Conservation (phyloP, 352 stramenopile genomes). For the Globisporangium camurandrum region DNA sequence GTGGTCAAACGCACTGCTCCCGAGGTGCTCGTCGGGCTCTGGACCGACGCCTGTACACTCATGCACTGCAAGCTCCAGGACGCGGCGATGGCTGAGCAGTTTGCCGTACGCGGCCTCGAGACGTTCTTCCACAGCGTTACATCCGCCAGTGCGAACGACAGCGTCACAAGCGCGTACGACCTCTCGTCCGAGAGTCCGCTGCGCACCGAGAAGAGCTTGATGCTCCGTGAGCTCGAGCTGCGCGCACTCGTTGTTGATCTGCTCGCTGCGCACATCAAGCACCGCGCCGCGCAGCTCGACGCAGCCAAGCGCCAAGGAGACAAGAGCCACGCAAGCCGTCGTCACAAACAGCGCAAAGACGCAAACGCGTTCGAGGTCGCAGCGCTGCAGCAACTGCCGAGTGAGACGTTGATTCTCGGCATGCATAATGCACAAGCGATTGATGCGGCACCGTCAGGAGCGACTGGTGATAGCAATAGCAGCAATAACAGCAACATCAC, state of each 20-base stretch:
- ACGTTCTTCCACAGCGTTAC: conserved; percentile 31
- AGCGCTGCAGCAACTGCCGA: conserved; percentile 14
- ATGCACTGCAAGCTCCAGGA: conserved; percentile 42
- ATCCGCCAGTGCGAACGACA: too few relatives aligned
- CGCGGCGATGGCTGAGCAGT: conserved; percentile 14
- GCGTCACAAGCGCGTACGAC: neutral
- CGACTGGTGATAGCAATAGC: too few relatives aligned
- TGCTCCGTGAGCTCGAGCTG: conserved; percentile 49
- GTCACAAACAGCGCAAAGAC: neutral
- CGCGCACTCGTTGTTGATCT: conserved; percentile 41
- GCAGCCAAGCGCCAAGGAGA: conserved; percentile 8
- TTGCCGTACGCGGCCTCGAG: conserved; percentile 23
- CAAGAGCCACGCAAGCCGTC: neutral
- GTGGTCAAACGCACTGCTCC: neutral
- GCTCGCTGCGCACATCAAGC: conserved; percentile 30
- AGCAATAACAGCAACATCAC: too few relatives aligned
- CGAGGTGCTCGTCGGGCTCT: conserved; percentile 32
- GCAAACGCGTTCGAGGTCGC: conserved; percentile 13
- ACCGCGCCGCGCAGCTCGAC: conserved; percentile 11
- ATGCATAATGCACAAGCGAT: conserved; percentile 13
- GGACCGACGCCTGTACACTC: conserved; percentile 35
- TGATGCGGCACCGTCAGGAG: too few relatives aligned
- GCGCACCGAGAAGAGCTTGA: conserved; percentile 35
- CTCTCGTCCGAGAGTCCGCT: conserved; percentile 3
- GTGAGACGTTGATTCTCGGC: conserved; percentile 27